Evolutionary conservation across 441 rosid genomes (phyloP).

Genomic region (Euphorbia celastroides): DNA sequence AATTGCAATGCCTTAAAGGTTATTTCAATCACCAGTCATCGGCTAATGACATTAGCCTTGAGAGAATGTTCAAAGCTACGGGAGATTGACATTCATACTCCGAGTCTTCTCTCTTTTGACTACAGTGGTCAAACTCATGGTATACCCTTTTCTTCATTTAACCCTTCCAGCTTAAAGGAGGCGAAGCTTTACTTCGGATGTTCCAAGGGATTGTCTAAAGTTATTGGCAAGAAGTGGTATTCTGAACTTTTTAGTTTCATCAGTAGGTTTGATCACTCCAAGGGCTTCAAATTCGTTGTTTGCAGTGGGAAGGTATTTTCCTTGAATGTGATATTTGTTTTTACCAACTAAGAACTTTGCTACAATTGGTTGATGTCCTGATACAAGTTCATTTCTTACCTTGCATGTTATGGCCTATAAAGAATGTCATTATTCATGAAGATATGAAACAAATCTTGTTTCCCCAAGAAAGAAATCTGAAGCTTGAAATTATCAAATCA

Average conservation of each 20-base stretch:
- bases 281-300: slow-evolving; percentile 26
- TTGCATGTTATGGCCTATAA: slow-evolving; percentile 9
- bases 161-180: slow-evolving; percentile 27
- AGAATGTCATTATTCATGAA: slow-evolving; percentile 31
- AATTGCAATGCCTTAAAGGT: slow-evolving; percentile 20
- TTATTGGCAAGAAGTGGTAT: slow-evolving; percentile 10
- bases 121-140: slow-evolving; percentile 22
- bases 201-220: background rate
- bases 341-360: background rate
- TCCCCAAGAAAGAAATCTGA: slow-evolving; percentile 20
- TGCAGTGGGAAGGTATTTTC: slow-evolving; percentile 18
- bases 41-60: slow-evolving; percentile 21
- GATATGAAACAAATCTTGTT: slow-evolving; percentile 17
- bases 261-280: slow-evolving; percentile 20
- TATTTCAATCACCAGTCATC: slow-evolving; percentile 17
- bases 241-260: slow-evolving; percentile 22
- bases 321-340: background rate
- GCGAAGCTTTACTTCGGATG: slow-evolving; percentile 27
- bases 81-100: slow-evolving; percentile 27
- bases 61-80: slow-evolving; percentile 22
- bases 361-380: background rate
- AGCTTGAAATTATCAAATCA: slow-evolving; percentile 27
- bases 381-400: background rate
- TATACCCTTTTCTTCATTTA: slow-evolving; percentile 29
- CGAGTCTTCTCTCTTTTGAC: slow-evolving; percentile 32